Conservation (phyloP, 2,329 filamentous ascomycete genomes). For the Ascochyta koolunga region DNA sequence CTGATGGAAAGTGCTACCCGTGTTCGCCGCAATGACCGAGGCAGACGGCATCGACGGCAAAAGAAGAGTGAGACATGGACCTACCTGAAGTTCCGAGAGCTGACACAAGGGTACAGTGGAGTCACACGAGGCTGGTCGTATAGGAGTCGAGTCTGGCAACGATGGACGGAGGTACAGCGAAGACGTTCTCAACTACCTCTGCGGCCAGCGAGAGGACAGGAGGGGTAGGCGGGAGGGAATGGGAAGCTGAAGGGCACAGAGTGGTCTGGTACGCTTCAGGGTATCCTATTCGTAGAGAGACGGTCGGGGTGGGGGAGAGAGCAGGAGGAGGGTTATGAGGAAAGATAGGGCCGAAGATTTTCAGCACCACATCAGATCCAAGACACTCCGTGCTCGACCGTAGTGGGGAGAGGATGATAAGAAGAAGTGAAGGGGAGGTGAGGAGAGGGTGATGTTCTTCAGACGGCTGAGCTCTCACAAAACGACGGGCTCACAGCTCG, state of each 20-base stretch:
- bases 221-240: slow-evolving; percentile 26
- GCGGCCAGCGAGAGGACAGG: slow-evolving; percentile 41
- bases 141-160: slow-evolving; percentile 36
- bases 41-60: slow-evolving; percentile 8
- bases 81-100: slow-evolving; percentile 35
- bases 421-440: slow-evolving; percentile 36
- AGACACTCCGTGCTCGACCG: slow-evolving; percentile 47
- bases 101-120: slow-evolving; percentile 25
- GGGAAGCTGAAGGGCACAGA: slow-evolving; percentile 33
- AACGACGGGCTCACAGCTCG: slow-evolving; percentile 42
- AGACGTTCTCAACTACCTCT: slow-evolving; percentile 28
- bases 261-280: slow-evolving; percentile 37
- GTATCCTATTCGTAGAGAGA: slow-evolving; percentile 41
- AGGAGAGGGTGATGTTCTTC: slow-evolving; percentile 37
- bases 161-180: slow-evolving; percentile 43
- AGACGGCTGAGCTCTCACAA: slow-evolving; percentile 45
- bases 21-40: slow-evolving; percentile 8
- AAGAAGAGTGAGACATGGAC: slow-evolving; percentile 24
- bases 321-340: slow-evolving; percentile 47
- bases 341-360: slow-evolving; percentile 39
- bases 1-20: slow-evolving; percentile 5
- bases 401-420: slow-evolving; percentile 37
- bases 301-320: slow-evolving; percentile 43
- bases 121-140: slow-evolving; percentile 36
- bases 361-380: slow-evolving; percentile 49